A percentile compares a stretch with the other conserved stretches of the same genome.
These are phyloP conservation scores for Cercospora zeae-maydis DNA, from an alignment of 2,329 filamentous ascomycete species.

Conservation along the genomic window DNA sequence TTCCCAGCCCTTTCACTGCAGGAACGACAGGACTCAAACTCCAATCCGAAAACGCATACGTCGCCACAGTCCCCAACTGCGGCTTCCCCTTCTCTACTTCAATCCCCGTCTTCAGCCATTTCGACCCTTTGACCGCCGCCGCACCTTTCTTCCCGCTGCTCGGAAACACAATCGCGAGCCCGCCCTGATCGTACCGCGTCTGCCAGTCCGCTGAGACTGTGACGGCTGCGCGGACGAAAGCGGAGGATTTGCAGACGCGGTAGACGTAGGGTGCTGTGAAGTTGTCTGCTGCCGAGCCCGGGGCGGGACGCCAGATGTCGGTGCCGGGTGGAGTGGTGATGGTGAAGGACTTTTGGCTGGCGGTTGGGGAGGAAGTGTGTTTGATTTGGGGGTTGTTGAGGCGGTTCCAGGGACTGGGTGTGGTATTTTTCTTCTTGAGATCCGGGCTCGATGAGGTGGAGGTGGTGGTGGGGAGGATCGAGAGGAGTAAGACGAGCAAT, in stretches of 20 bases:
- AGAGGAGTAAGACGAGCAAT: background rate
- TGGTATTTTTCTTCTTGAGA: background rate
- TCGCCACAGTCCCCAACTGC: conserved; percentile 18
- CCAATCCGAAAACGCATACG: conserved; percentile 20
- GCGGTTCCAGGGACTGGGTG: conserved; percentile 11
- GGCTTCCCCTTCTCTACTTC: conserved; percentile 18
- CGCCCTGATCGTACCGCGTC: conserved; percentile 21
- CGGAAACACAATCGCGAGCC: conserved; percentile 17
- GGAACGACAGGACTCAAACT: conserved; percentile 20
- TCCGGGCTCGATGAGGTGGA: background rate
- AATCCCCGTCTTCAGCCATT: conserved; percentile 19
- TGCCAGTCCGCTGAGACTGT: conserved; percentile 18
- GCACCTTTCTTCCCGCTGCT: background rate
- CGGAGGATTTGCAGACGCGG: conserved; percentile 11
- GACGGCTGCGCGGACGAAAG: conserved; percentile 15
- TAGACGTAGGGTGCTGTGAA: conserved; percentile 23
- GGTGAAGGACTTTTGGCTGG: conserved; percentile 16
- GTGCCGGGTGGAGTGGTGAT: conserved; percentile 19
- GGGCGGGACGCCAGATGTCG: conserved; percentile 21
- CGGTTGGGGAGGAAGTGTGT: conserved; percentile 4
- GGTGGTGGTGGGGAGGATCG: background rate
- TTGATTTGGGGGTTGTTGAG: conserved; percentile 17
- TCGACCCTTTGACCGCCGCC: background rate
- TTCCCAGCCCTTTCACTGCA: conserved; percentile 1
- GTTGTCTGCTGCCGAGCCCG: conserved; percentile 14